Base-by-base conservation (phyloP, 2,329 filamentous ascomycete genomes). In the Gremmenia infestans region DNA sequence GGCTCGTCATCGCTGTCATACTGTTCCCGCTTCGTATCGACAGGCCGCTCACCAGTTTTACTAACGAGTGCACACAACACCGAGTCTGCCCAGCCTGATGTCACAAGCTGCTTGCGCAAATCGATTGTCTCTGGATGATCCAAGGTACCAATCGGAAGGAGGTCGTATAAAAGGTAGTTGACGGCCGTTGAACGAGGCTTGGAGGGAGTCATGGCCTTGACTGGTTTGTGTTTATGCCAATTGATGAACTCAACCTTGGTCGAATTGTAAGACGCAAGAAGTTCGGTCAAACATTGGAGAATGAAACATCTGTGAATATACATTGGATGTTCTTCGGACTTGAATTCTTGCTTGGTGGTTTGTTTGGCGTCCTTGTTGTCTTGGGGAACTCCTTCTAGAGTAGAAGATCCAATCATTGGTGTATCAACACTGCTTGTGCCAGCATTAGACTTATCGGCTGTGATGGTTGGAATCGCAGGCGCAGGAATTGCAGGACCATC, bases 201-300 rank as follows among this genome's bases (percentile, higher is more conserved):
- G 15, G 95, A 92, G 5, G 94, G 94, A 1, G 94, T 97, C 60
- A 72, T 69, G 11, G 87, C 87, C 64, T 90, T 87, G 46, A 91
- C 81, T 48, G 93, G 90, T 6, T 90, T 87, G 68, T 92, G 96
- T 58, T 93, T 87, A 32, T 17, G 23, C 45, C 45, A 99, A 72
- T 97, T 97, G 76, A 99, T 97, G 70, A 99, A 97, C 70, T 99
- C 95, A 45, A 99, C 84, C 78, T 99, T 99, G 8, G 91, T 90
- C 53, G 91, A 86, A 64, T 91, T 96, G 74, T 97, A 99, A 67
- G 88, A 95, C 55, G 89, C 86, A 14, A 99, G 78, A 14, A 99
- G 81, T 72, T 99, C 94, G 0, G 91, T 87, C 40, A 99, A 77
- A 67, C 92, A 96, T 69, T 94, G 91, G 35, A 99, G 81, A 51